A percentile compares a stretch with the other conserved stretches of the same genome.
These are phyloP conservation scores for Aspergillus novoparasiticus DNA, from an alignment of 2,329 filamentous ascomycete genomes.

Conservation along the genomic window DNA sequence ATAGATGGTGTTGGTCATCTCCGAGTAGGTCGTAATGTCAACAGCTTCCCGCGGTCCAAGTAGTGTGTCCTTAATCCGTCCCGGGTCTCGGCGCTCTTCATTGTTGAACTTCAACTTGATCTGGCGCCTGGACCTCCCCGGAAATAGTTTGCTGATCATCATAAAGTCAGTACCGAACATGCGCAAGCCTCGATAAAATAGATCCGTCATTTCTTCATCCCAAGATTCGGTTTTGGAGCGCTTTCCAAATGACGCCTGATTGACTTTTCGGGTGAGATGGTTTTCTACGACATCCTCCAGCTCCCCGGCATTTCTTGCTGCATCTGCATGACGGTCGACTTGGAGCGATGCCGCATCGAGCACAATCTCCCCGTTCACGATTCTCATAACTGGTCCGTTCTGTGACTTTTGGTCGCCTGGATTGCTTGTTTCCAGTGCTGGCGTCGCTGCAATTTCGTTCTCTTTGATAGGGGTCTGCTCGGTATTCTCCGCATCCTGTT, in stretches of 20 bases:
- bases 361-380: slow-evolving; percentile 62
- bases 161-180: slow-evolving; percentile 69
- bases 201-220: slow-evolving; percentile 60
- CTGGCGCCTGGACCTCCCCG: slow-evolving; percentile 59
- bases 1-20: slow-evolving; percentile 49
- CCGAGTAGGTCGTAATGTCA: slow-evolving; percentile 47
- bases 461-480: slow-evolving; percentile 30
- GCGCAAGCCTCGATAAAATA: slow-evolving; percentile 63
- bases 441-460: slow-evolving; percentile 28
- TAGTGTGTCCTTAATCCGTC: slow-evolving; percentile 56
- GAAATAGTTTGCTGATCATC: slow-evolving; percentile 65
- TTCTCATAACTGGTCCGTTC: slow-evolving; percentile 51
- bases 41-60: slow-evolving; percentile 48
- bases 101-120: slow-evolving; percentile 66
- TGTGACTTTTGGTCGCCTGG: slow-evolving; percentile 28
- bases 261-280: slow-evolving; percentile 50
- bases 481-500: slow-evolving; percentile 32
- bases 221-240: slow-evolving; percentile 57
- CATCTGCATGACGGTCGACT: slow-evolving; percentile 59
- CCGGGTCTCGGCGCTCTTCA: slow-evolving; percentile 60
- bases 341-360: slow-evolving; percentile 55
- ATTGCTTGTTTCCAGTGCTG: slow-evolving; percentile 23
- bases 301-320: slow-evolving; percentile 50
- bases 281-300: slow-evolving; percentile 50
- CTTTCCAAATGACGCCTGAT: slow-evolving; percentile 50